Percentiles rank a stretch among this genome's conserved stretches.
Evolutionary conservation across 768 basidiomycete species (phyloP).

Genomic region (Lactarius hengduanensis): DNA sequence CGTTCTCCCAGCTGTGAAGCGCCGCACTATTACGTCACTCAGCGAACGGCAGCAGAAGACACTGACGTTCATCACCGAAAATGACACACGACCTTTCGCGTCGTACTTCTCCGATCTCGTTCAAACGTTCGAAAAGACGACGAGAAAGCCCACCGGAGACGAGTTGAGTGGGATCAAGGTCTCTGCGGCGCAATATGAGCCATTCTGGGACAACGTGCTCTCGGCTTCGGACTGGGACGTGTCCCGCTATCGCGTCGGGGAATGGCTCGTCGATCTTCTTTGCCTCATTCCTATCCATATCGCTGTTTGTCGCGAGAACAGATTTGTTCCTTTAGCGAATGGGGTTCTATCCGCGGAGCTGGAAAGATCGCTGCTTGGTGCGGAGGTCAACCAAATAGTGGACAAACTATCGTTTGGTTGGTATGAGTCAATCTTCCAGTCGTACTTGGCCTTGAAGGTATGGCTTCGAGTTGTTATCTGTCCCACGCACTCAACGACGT

Average conservation of each 20-base stretch:
- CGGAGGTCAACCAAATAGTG: conserved; percentile 55
- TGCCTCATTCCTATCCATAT: conserved; percentile 67
- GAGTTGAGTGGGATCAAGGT: conserved; percentile 42
- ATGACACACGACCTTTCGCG: conserved; percentile 37
- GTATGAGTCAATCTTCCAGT: conserved; percentile 64
- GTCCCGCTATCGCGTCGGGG: conserved; percentile 48
- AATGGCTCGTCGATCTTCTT: conserved; percentile 61
- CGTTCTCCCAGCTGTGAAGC: conserved; percentile 19
- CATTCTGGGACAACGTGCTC: conserved; percentile 30
- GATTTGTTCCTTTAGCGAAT: conserved; percentile 61
- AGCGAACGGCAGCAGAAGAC: conserved; percentile 36
- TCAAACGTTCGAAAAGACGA: conserved; percentile 44
- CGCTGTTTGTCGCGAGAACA: conserved; percentile 57
- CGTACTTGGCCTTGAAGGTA: conserved; percentile 61
- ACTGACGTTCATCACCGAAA: conserved; percentile 47
- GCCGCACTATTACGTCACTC: conserved; percentile 13
- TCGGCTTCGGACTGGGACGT: conserved; percentile 25
- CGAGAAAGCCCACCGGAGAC: conserved; percentile 52
- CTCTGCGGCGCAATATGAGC: conserved; percentile 34
- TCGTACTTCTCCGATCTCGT: conserved; percentile 49
- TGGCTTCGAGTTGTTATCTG: neutral
- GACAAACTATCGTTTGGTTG: conserved; percentile 58
- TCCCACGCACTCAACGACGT: neutral
- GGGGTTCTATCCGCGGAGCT: conserved; percentile 49
- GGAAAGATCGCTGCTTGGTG: conserved; percentile 56